Base-by-base conservation (phyloP, 2,329 filamentous ascomycete genomes). In the Purpureocillium takamizusanense region DNA sequence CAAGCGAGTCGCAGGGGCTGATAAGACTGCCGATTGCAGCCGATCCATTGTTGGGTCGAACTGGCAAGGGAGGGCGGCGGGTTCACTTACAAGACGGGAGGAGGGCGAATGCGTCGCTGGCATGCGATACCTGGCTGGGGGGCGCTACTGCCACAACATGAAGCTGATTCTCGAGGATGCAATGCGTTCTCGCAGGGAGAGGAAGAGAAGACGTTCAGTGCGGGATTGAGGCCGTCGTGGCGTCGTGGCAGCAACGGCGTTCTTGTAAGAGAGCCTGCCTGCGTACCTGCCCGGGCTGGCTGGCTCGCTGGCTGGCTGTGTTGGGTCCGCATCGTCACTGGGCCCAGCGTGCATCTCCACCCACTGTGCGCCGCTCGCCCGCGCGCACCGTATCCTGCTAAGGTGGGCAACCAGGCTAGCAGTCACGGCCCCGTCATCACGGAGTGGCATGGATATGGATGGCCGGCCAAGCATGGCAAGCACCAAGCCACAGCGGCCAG, bases 301-400 rank as follows among this genome's bases (percentile, higher is more conserved):
- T 14, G n/a, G n/a, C n/a, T n/a, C n/a, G n/a, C n/a, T n/a, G 29
- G 17, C 31, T 21, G 17, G 30, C 31, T 35, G 38, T 31, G 38
- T 31, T 37, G 35, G 35, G 35, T 37, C 35, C 25, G 5, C 18
- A 33, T 35, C 37, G 33, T 23, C 35, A 36, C 32, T 15, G 25
- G 23, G 3, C 31, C 40, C 35, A 32, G 32, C 17, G 27, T 21
- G 28, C 33, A 35, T n/a, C 36, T 43, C 44, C 42, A 34, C 39
- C 27, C 35, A 44, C 44, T 30, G 44, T 46, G 35, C 39, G 37
- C 29, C 10, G 21, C 21, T n/a, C n/a, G n/a, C n/a, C n/a, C 21
- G 21, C 10, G 21, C 10, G 21, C 10, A 10, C 21, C 21, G 33
- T 18, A 35, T 18, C 25, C 17, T 25, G 12, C 12, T 5, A n/a